phyloP scores from a whole-genome alignment of 2,329 filamentous ascomycete species.

The Venturia nashicola region DNA sequence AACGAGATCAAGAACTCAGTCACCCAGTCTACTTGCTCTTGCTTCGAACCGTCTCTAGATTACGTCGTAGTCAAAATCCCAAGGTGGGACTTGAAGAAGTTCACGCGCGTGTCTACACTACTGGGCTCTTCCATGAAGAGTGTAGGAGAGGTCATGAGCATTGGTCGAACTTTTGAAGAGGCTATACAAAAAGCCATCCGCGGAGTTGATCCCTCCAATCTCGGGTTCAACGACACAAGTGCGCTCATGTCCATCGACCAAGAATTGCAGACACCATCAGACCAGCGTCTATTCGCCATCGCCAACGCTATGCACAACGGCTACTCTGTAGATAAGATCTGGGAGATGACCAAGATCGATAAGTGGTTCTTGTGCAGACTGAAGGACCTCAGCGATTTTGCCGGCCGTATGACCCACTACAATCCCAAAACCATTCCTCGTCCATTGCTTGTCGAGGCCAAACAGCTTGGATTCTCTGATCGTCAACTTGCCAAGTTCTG shows the following conservation, averaged over 20 bases:
- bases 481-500: slow-evolving; percentile 88
- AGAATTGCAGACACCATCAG: slow-evolving; percentile 91
- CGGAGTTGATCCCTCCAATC: slow-evolving; percentile 86
- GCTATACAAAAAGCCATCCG: slow-evolving; percentile 97
- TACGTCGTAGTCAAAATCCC: slow-evolving; percentile 99
- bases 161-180: slow-evolving; percentile 92
- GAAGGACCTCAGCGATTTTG: slow-evolving; percentile 82
- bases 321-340: slow-evolving; percentile 92
- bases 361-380: slow-evolving; percentile 95
- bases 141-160: slow-evolving; percentile 98
- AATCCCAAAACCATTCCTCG: slow-evolving; percentile 52
- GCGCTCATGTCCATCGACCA: slow-evolving; percentile 88
- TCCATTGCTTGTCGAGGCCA: slow-evolving; percentile 65
- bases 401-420: slow-evolving; percentile 62
- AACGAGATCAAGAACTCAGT: slow-evolving; percentile 96
- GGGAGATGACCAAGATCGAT: slow-evolving; percentile 96
- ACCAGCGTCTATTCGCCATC: slow-evolving; percentile 93
- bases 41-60: slow-evolving; percentile 96
- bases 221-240: slow-evolving; percentile 81
- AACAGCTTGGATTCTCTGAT: slow-evolving; percentile 90
- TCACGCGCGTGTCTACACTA: slow-evolving; percentile 88
- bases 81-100: slow-evolving; percentile 98
- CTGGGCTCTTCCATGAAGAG: slow-evolving; percentile 99
- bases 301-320: slow-evolving; percentile 94
- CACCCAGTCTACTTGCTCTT: slow-evolving; percentile 89